Evolutionary conservation across 2,329 filamentous ascomycete genomes (phyloP), one percentile per base, ranked within the genome.

Genomic region (Rutstroemia sp.): DNA sequence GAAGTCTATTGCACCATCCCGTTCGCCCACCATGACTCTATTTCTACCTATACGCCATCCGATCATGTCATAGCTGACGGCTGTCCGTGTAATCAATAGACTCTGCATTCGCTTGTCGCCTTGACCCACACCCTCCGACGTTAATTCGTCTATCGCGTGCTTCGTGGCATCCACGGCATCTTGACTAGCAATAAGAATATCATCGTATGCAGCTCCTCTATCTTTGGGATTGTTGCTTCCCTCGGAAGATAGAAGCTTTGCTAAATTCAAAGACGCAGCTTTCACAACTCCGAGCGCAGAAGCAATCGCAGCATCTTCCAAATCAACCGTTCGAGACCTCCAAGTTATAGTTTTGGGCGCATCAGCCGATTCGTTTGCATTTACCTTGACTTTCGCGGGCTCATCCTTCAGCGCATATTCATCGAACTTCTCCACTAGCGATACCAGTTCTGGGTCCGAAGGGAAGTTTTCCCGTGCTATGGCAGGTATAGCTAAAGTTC

Each of bases 41-140:
- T 99, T 97, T 49, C 94, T 86, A 25, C 92, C 92, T 61, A 97
- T 89, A 70, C 94, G 82, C 92, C 92, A 97, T 68, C 90, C 92
- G 56, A 99, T 87, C 72, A 96, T 83, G 63, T 90, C 89, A 71
- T 95, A 97, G 71, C 94, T 95, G 56, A 97, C 90, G 1, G 92
- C 91, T 0, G 95, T 95, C 59, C 88, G 87, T 3, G 92, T 95
- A 58, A 99, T 87, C 63, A 96, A 92, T 47, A 99, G 76, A 65
- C 91, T 86, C 73, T 99, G 94, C 85, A 99, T 91, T 57, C 90
- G 83, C 38, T 83, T 75, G 67, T 99, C 92, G 56, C 90, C 85
- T 69, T 90, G 88, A 21, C 89, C 81, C 14, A 96, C 82, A 1
- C 90, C 88, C 70, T 99, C 94, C 58, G 81, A 85, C 51, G 83